Percentiles rank a stretch among this genome's conserved stretches.
Conservation (phyloP, 441 rosid genomes). For the Isatis lusitanica region DNA sequence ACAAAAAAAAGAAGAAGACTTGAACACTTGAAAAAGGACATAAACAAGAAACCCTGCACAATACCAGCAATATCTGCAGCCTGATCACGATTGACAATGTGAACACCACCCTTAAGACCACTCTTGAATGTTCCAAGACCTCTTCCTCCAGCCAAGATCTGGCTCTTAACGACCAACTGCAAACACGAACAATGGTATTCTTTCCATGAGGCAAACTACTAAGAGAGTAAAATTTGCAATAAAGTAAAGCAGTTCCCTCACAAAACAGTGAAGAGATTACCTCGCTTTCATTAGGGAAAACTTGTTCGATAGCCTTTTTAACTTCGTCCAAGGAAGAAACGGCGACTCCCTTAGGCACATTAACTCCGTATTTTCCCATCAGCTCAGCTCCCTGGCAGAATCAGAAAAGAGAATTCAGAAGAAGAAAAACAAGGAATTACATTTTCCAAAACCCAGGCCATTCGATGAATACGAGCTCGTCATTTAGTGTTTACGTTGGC, state of each 20-base stretch:
- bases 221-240: neutral
- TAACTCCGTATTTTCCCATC: slow-evolving; percentile 87
- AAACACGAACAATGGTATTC: slow-evolving; percentile 22
- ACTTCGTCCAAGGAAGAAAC: slow-evolving; percentile 70
- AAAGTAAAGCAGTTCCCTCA: neutral
- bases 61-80: slow-evolving; percentile 85
- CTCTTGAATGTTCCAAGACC: slow-evolving; percentile 88
- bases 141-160: slow-evolving; percentile 97
- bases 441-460: slow-evolving; percentile 5
- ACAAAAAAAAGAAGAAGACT: neutral
- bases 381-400: slow-evolving; percentile 78
- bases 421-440: neutral
- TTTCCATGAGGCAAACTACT: neutral
- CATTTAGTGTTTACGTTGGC: neutral
- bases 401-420: neutral
- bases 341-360: slow-evolving; percentile 92
- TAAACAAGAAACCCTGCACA: neutral
- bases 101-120: slow-evolving; percentile 95
- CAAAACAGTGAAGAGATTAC: slow-evolving; percentile 30
- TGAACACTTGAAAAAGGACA: neutral
- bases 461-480: neutral
- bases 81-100: slow-evolving; percentile 74
- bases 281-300: slow-evolving; percentile 71
- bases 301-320: slow-evolving; percentile 56
- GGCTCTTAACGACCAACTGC: slow-evolving; percentile 95